Conservation (phyloP, 345 rosid genomes). For the Bretschneidera sinensis region DNA sequence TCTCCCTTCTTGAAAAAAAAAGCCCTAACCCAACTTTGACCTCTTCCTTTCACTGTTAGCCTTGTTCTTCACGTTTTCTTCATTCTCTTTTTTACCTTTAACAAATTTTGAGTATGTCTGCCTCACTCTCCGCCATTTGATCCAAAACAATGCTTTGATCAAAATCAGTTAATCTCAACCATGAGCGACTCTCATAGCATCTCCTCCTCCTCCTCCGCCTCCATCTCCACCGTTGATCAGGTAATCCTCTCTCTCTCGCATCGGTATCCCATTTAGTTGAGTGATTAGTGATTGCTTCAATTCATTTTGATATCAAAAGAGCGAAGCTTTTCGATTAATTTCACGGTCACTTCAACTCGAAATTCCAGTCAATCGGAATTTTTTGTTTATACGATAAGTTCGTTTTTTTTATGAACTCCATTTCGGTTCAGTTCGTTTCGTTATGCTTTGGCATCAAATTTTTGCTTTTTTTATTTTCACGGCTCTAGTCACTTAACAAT, state of each 20-base stretch:
- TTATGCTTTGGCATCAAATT: background rate
- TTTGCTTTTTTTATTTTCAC: too few species aligned
- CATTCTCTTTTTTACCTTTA: constrained; percentile 16
- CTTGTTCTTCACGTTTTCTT: constrained; percentile 11
- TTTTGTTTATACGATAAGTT: background rate
- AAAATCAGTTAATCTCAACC: constrained; percentile 14
- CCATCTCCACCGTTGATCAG: constrained; percentile 62
- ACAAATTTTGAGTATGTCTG: background rate
- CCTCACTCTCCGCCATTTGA: background rate
- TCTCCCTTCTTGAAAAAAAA: too few species aligned
- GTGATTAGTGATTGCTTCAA: too few species aligned
- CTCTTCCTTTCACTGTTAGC: constrained; percentile 7
- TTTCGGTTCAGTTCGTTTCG: background rate
- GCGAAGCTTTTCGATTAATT: too few species aligned
- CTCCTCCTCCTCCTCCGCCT: constrained; percentile 56
- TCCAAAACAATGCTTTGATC: constrained; percentile 24
- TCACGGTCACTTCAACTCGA: background rate
- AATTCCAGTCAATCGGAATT: background rate
- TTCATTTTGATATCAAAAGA: background rate
- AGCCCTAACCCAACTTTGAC: constrained; percentile 3
- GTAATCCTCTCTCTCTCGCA: constrained; percentile 23
- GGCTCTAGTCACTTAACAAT: too few species aligned
- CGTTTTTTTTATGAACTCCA: background rate
- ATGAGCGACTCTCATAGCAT: constrained; percentile 75
- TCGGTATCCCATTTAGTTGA: too few species aligned